Conservation (phyloP, 1,284 basidiomycete species). For the Papiliotrema fonsecae region DNA sequence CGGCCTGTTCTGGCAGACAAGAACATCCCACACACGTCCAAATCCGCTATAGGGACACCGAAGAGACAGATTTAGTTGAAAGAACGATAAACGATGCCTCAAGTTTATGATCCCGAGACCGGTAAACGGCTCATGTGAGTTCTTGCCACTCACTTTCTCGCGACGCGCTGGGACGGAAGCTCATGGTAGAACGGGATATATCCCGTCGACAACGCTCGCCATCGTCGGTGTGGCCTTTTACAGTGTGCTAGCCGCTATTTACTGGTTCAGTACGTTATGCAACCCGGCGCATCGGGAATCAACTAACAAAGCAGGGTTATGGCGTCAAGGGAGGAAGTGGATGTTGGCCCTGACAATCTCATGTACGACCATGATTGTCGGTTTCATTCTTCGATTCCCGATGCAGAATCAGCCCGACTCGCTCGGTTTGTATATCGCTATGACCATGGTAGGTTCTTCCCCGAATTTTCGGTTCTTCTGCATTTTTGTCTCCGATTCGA, state of each 20-base stretch:
- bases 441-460: constrained; percentile 53
- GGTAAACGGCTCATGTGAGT: constrained; percentile 8
- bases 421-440: constrained; percentile 54
- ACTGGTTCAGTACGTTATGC: constrained; percentile 16
- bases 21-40: too few relatives aligned
- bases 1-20: too few relatives aligned
- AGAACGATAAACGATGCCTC: not conserved
- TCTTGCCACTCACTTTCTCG: too few relatives aligned
- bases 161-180: too few relatives aligned
- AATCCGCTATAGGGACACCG: too few relatives aligned
- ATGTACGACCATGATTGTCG: constrained; percentile 43
- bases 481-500: too few relatives aligned
- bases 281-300: not conserved
- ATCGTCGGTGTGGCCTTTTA: constrained; percentile 15
- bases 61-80: too few relatives aligned
- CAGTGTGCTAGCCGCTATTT: constrained; percentile 9
- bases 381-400: constrained; percentile 43
- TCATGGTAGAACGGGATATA: constrained; percentile 19
- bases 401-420: constrained; percentile 29
- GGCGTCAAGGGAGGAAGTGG: constrained; percentile 15
- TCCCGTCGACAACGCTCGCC: constrained; percentile 14
- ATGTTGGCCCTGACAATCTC: constrained; percentile 25
- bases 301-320: constrained; percentile 10
- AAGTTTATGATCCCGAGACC: not conserved
- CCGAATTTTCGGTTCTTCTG: too few relatives aligned